These are phyloP conservation scores for Brassica napus DNA, from an alignment of 345 rosid genomes.

Conservation along the genomic window Da-Ae NC_063436.1:16382501-16383000, in stretches of 20 bases:
- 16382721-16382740: constrained; percentile 78
- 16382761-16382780: constrained; percentile 72
- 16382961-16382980: constrained; percentile 85
- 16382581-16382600: background rate
- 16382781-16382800: constrained; percentile 75
- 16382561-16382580: constrained; percentile 14
- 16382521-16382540: constrained; percentile 86
- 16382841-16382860: constrained; percentile 8
- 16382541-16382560: constrained; percentile 59
- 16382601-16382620: constrained; percentile 20
- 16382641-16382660: constrained; percentile 75
- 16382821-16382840: background rate
- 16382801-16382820: constrained; percentile 42
- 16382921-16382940: constrained; percentile 73
- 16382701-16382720: constrained; percentile 81
- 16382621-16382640: constrained; percentile 91
- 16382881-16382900: constrained; percentile 81
- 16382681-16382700: constrained; percentile 82
- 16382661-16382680: constrained; percentile 72
- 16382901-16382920: constrained; percentile 79
- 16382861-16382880: constrained; percentile 42
- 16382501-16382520: constrained; percentile 71
- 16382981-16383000: constrained; percentile 89
- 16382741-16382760: constrained; percentile 82
- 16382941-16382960: constrained; percentile 79